phyloP scores from a whole-genome alignment of 495 filamentous ascomycete genomes.

The Lophium mytilinum region DNA sequence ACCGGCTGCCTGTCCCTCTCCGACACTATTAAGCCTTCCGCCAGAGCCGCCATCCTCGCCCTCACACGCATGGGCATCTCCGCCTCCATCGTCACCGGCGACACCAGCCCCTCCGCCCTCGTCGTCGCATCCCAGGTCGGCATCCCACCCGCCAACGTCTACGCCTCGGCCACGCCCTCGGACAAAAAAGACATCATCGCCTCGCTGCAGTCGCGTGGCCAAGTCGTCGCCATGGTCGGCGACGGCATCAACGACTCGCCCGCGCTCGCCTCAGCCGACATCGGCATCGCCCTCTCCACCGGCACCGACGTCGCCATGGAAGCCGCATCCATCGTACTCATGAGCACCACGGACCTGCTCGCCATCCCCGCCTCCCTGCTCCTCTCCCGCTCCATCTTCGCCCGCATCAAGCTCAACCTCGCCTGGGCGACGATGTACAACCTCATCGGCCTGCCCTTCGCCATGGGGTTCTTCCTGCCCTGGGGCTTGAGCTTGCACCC shows the following conservation, averaged over 20 bases:
- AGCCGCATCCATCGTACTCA: constrained; percentile 90
- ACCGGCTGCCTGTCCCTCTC: constrained; percentile 73
- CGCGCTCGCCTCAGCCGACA: constrained; percentile 81
- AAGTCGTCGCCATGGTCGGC: constrained; percentile 90
- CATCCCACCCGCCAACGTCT: constrained; percentile 64
- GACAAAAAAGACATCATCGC: constrained; percentile 82
- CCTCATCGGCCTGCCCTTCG: constrained; percentile 82
- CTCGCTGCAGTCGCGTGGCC: constrained; percentile 59
- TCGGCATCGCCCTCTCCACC: constrained; percentile 85
- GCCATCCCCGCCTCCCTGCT: constrained; percentile 79
- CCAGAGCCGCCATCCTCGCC: constrained; percentile 74
- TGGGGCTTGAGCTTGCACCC: constrained; percentile 82
- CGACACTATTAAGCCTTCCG: constrained; percentile 84
- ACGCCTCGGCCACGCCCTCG: constrained; percentile 75
- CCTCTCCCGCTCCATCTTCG: constrained; percentile 79
- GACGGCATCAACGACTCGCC: constrained; percentile 99
- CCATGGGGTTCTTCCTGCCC: constrained; percentile 91
- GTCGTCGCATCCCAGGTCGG: constrained; percentile 77
- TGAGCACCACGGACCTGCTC: constrained; percentile 85
- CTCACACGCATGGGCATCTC: constrained; percentile 76
- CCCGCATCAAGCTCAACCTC: constrained; percentile 87
- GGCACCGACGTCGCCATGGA: constrained; percentile 98
- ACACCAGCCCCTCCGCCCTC: constrained; percentile 71
- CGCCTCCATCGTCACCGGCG: constrained; percentile 87
- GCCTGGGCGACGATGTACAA: constrained; percentile 92